Percentiles rank a stretch among this genome's conserved stretches.
Evolutionary conservation across 352 stramenopile genomes (phyloP).

Genomic region (Pythium utonaiense): DNA sequence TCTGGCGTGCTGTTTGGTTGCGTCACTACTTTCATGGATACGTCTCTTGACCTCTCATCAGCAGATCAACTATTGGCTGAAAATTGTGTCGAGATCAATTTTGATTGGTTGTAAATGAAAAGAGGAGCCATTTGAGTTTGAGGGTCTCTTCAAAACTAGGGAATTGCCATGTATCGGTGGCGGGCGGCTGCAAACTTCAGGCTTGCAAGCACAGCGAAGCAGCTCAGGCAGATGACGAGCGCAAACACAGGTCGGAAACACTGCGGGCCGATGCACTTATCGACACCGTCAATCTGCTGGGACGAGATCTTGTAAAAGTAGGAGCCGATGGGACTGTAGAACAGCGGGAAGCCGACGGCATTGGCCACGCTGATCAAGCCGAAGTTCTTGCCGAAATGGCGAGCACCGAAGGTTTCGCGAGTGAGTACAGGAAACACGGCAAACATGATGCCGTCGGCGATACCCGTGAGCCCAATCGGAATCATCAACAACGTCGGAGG

Average conservation of each 20-base stretch:
- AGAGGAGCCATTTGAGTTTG: background rate
- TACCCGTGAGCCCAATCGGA: conserved; percentile 54
- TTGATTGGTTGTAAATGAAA: background rate
- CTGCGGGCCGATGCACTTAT: conserved; percentile 49
- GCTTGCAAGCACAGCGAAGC: conserved; percentile 46
- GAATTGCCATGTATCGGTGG: conserved; percentile 26
- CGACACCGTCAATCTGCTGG: conserved; percentile 29
- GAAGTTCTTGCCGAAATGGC: conserved; percentile 81
- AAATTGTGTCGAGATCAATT: background rate
- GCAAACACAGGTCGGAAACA: conserved; percentile 70
- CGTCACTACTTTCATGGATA: background rate
- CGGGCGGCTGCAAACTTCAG: conserved; percentile 46
- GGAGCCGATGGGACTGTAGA: conserved; percentile 65
- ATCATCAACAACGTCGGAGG: conserved; percentile 37
- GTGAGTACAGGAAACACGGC: conserved; percentile 63
- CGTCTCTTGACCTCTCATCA: background rate
- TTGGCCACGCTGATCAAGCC: conserved; percentile 73
- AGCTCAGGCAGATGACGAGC: conserved; percentile 47
- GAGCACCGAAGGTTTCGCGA: conserved; percentile 62
- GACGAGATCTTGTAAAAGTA: conserved; percentile 50
- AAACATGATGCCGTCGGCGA: conserved; percentile 76
- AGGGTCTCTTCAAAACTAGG: background rate
- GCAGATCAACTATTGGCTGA: background rate
- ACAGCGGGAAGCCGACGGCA: conserved; percentile 63
- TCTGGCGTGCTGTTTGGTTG: background rate